These are phyloP conservation scores for Saccharata proteae DNA, from an alignment of 2,329 filamentous ascomycete genomes.

Conservation along the genomic window DNA sequence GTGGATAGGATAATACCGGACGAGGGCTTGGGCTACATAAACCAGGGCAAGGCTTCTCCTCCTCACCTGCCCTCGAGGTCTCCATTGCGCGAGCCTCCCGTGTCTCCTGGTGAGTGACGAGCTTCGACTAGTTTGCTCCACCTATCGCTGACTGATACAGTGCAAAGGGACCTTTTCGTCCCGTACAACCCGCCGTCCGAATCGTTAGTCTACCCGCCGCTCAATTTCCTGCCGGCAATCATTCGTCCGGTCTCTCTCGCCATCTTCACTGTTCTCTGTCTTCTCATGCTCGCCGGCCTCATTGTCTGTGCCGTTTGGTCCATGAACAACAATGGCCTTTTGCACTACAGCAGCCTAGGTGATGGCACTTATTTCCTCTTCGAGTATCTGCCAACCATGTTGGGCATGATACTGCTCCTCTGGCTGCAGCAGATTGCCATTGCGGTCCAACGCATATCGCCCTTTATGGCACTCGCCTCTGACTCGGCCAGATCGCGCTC, in stretches of 20 bases:
- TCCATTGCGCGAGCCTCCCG: slow-evolving; percentile 4
- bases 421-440: slow-evolving; percentile 66
- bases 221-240: slow-evolving; percentile 61
- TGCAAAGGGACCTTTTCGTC: slow-evolving; percentile 18
- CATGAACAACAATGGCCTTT: slow-evolving; percentile 44
- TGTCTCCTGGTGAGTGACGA: slow-evolving; percentile 3
- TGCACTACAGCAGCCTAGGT: slow-evolving; percentile 55
- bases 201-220: slow-evolving; percentile 19
- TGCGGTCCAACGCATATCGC: slow-evolving; percentile 63
- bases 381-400: slow-evolving; percentile 67
- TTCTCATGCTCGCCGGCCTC: slow-evolving; percentile 60
- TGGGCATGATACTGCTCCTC: slow-evolving; percentile 59
- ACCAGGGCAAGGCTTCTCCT: slow-evolving; percentile 1
- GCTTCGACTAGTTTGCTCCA: background rate
- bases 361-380: slow-evolving; percentile 74
- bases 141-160: slow-evolving; percentile 1
- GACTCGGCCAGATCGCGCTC: slow-evolving; percentile 47
- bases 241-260: slow-evolving; percentile 55
- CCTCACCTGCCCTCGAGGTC: background rate
- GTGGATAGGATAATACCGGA: slow-evolving; percentile 37
- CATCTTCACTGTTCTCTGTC: slow-evolving; percentile 46
- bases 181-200: slow-evolving; percentile 16
- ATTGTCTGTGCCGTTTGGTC: slow-evolving; percentile 50
- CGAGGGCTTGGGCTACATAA: slow-evolving; percentile 10
- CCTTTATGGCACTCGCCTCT: slow-evolving; percentile 66